Base-by-base conservation (phyloP, 306 rosid genomes). In the Erythrophleum fordii region DNA sequence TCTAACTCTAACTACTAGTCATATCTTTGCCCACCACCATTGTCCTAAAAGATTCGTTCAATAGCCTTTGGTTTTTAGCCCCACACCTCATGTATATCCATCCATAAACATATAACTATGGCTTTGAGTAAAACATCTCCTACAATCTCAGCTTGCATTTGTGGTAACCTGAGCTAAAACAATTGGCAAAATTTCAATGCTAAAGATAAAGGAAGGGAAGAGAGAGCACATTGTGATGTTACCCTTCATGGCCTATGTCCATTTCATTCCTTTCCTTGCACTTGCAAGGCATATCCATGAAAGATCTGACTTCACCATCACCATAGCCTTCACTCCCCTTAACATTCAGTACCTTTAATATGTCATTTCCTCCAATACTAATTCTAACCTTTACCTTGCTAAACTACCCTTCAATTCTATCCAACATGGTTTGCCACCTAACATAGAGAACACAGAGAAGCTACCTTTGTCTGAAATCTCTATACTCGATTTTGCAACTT, bases 331-430 rank as follows among this genome's bases (percentile, higher is more conserved):
- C 59, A 52, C 26, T 52, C 59, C 59, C 5, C 58, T 17, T 8
- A 51, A 51, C 58, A 18, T 51, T 20, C 58, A 18, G 7, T 51
- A 17, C 59, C 26, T 52, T n/a, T 5, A 52, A 52, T 52, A 25
- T 22, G 22, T 25, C 26, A 52, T 52, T 52, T 69, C 89, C 62
- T 28, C 81, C 11, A 4, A 62, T 49, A 29, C 64, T 25, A 0
- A 73, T 41, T 0, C 61, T 44, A 18, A 61, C 52, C 31, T 91
- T 49, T 81, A 5, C 26, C 82, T 93, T 35, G 88, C 89, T 7
- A 90, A 88, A 69, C 58, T 91, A 18, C 71, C 90, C 2, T 87
- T 85, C 84, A 37, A 52, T 37, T 28, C 83, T 72, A n/a, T 72
- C 23, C 86, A 85, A 68, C 70, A 83, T 39, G 86, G 84, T 69